phyloP scores from a whole-genome alignment of 177 flowering plant genomes.

The Vitis hybrid region DNA sequence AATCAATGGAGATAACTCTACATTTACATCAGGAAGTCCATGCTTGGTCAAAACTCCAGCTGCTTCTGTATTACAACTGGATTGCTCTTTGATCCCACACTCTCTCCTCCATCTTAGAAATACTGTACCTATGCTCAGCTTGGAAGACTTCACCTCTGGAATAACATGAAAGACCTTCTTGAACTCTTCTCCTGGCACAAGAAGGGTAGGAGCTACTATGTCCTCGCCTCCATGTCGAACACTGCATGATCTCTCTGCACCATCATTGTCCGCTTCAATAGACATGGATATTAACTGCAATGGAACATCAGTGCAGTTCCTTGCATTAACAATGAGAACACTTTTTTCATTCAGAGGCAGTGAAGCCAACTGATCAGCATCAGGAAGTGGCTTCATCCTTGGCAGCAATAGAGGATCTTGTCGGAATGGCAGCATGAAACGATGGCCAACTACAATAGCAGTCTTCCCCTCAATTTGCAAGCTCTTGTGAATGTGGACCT shows the following conservation, averaged over 20 bases:
- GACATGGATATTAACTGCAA: constrained; percentile 57
- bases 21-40: constrained; percentile 65
- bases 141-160: constrained; percentile 41
- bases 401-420: constrained; percentile 71
- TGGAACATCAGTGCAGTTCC: constrained; percentile 78
- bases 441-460: constrained; percentile 66
- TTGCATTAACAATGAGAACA: constrained; percentile 65
- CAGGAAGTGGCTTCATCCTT: constrained; percentile 40
- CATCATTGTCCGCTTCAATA: constrained; percentile 51
- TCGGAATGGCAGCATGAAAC: constrained; percentile 67
- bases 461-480: constrained; percentile 88
- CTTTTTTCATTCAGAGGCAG: constrained; percentile 64
- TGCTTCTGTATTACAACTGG: constrained; percentile 10
- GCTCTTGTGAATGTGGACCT: constrained; percentile 83
- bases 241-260: constrained; percentile 28
- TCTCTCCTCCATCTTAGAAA: constrained; percentile 69
- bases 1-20: constrained; percentile 66
- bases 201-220: constrained; percentile 32
- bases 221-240: constrained; percentile 34
- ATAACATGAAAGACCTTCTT: constrained; percentile 64
- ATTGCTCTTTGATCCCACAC: constrained; percentile 21
- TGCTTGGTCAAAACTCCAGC: constrained; percentile 54
- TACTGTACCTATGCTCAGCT: constrained; percentile 54
- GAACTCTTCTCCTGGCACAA: constrained; percentile 83
- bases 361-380: constrained; percentile 39